Evolutionary conservation across 2,329 filamentous ascomycete genomes (phyloP), one percentile per base, ranked within the genome.

Genomic region (Myriosclerotinia duriaeana): DNA sequence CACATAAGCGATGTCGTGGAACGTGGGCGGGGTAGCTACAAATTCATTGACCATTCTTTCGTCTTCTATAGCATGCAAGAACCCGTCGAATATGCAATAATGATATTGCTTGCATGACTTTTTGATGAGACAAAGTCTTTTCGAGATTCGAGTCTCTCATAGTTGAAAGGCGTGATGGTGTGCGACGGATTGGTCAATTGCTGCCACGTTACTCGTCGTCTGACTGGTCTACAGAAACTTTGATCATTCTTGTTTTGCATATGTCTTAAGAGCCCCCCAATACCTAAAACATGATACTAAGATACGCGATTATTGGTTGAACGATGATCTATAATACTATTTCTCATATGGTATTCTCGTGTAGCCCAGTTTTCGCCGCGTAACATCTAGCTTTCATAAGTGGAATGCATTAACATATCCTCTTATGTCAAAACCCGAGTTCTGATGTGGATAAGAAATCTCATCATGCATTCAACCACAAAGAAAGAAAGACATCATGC

Each of bases 401-500:
- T 61, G 34, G 30, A 50, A 36, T 26, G 5, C 46, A 26, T 50
- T n/a, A 40, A 38, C 26, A 20, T 17, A 17, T 7, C 20, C 14
- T 22, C 44, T 7, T 4, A 17, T 36, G 20, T 22, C 30, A 60
- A 50, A 17, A 17, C 44, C 14, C 26, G 8, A 5, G 38, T 12
- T 50, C 30, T 34, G 60, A 68, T 67, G 55, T 69, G 58, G 58
- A 67, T 40, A 38, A 38, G 70, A 38, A 63, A 48, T 62, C 55
- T 68, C 61, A 59, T 53, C 34, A 73, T 74, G 72, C 53, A 71
- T 50, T 66, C 69, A 12, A 71, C 69, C 11, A 3, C 34, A 26
- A 71, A 72, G 64, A 74, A 71, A 71, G 70, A 73, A 68, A 74
- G 72, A 61, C 69, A 73, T 50, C 70, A 71, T 54, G 53, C 71